phyloP scores from a whole-genome alignment of 148 eudicot species.

The Amaranthus hypochondriacus region DNA sequence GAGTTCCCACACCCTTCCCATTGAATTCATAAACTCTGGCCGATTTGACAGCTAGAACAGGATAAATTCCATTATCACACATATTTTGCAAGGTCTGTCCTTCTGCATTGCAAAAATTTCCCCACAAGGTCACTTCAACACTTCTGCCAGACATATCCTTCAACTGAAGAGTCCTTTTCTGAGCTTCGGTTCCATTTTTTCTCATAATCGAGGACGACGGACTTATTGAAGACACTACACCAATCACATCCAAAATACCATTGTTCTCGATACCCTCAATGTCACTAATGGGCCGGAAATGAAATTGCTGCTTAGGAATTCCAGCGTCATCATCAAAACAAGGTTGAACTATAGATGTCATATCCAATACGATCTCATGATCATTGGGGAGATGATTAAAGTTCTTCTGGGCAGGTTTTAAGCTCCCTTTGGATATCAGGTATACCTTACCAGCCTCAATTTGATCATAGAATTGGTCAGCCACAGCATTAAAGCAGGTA shows the following conservation, averaged over 20 bases:
- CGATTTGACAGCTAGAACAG: conserved; percentile 82
- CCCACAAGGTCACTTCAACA: conserved; percentile 90
- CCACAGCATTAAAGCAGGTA: conserved; percentile 90
- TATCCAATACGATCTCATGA: conserved; percentile 67
- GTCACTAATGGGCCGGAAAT: conserved; percentile 68
- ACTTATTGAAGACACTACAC: conserved; percentile 66
- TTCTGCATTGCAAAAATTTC: conserved; percentile 74
- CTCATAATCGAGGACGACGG: conserved; percentile 68
- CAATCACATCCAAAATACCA: conserved; percentile 70
- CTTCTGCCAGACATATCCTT: conserved; percentile 88
- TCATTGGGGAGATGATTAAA: conserved; percentile 81
- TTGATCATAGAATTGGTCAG: conserved; percentile 64
- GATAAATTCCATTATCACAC: conserved; percentile 74
- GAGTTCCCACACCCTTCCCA: conserved; percentile 77
- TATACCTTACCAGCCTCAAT: conserved; percentile 77
- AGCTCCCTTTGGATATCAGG: conserved; percentile 68
- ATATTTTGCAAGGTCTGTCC: conserved; percentile 66
- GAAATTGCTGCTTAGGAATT: conserved; percentile 74
- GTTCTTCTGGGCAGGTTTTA: conserved; percentile 75
- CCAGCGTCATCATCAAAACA: conserved; percentile 65
- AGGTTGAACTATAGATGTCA: conserved; percentile 60
- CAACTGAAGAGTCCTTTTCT: conserved; percentile 67
- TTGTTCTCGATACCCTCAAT: conserved; percentile 58
- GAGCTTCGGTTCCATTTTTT: conserved; percentile 81
- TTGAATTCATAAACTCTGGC: conserved; percentile 72